Evolutionary conservation across 306 rosid species (phyloP).

Genomic region (Pterocarpus macrocarpus): DNA sequence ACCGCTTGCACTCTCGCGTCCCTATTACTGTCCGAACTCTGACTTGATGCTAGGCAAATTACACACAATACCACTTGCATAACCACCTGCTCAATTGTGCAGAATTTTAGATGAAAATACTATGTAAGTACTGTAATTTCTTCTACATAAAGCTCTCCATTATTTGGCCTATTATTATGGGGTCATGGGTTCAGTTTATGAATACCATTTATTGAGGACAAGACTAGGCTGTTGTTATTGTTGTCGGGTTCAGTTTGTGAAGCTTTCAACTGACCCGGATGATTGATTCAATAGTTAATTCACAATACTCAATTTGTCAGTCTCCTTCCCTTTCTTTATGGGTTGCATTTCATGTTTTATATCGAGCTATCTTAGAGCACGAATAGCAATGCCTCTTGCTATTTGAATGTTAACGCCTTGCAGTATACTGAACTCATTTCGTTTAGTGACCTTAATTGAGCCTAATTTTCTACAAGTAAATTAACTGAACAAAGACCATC

Average conservation of each 20-base stretch:
- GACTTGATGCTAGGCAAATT: neutral
- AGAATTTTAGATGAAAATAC: neutral
- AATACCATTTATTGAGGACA: too few relatives aligned
- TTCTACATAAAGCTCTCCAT: neutral
- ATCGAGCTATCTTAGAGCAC: neutral
- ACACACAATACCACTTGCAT: neutral
- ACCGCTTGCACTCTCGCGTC: neutral
- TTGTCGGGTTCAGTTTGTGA: neutral
- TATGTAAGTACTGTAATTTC: neutral
- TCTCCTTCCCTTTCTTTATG: too few relatives aligned
- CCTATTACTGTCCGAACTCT: neutral
- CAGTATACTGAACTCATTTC: constrained; percentile 9
- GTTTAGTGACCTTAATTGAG: constrained; percentile 25
- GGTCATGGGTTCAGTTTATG: neutral
- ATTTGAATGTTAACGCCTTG: constrained; percentile 12
- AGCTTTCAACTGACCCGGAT: neutral
- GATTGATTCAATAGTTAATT: neutral
- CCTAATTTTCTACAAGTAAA: constrained; percentile 31
- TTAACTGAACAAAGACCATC: neutral
- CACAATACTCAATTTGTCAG: neutral
- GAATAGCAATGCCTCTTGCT: neutral
- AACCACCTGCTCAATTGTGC: neutral
- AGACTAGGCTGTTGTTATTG: too few relatives aligned
- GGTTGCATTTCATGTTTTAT: neutral
- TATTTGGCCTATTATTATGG: neutral